Percentiles rank a stretch among this genome's conserved stretches.
phyloP scores from a whole-genome alignment of 164 flowering plant genomes.

The Aristolochia contorta region DNA sequence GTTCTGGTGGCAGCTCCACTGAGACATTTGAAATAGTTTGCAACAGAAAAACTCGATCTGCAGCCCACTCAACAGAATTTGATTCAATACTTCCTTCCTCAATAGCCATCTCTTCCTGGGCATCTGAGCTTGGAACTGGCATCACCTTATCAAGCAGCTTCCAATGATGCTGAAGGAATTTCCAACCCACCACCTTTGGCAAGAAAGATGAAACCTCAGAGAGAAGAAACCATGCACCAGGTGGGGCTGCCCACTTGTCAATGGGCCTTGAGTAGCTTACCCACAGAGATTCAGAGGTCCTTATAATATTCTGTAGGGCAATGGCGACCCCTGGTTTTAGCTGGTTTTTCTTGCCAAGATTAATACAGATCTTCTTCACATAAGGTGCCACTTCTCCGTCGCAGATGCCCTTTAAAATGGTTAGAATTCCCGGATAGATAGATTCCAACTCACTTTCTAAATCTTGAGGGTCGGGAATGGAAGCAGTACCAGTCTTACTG shows the following conservation, averaged over 20 bases:
- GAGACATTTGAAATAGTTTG: constrained; percentile 91
- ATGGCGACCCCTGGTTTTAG: constrained; percentile 48
- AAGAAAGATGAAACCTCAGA: constrained; percentile 83
- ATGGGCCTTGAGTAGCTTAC: constrained; percentile 45
- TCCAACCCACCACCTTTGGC: constrained; percentile 74
- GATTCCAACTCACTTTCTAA: constrained; percentile 30
- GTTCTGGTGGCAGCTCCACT: constrained; percentile 67
- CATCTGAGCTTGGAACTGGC: constrained; percentile 15
- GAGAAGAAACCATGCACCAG: constrained; percentile 92
- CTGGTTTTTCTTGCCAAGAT: constrained; percentile 82
- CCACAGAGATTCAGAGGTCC: constrained; percentile 73
- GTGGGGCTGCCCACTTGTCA: constrained; percentile 92
- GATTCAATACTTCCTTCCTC: constrained; percentile 24
- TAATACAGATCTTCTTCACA: constrained; percentile 73
- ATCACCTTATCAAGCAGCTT: constrained; percentile 58
- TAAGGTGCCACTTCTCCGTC: constrained; percentile 71
- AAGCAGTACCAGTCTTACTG: neutral
- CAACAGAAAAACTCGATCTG: constrained; percentile 81
- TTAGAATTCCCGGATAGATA: constrained; percentile 45
- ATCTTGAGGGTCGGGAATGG: constrained; percentile 12
- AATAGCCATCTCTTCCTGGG: constrained; percentile 18
- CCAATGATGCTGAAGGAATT: constrained; percentile 92
- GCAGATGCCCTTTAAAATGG: constrained; percentile 51
- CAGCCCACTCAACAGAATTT: constrained; percentile 67
- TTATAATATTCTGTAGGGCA: constrained; percentile 73